Base-by-base conservation (phyloP, 1,139 yeast species). In the Sugiyamaella novakii region DNA sequence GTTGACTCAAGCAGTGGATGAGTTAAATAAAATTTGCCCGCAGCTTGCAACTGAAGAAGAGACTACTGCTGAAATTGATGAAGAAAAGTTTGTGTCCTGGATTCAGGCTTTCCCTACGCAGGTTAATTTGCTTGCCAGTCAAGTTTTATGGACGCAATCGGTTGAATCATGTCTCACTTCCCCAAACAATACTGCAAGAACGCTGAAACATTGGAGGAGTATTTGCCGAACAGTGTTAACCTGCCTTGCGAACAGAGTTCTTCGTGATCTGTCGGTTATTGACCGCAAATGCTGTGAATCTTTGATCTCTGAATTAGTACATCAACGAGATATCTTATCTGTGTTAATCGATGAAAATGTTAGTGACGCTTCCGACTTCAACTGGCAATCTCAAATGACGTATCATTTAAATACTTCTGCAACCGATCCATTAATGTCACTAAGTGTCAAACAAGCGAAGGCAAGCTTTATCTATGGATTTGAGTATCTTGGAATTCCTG, bases 401-500 rank as follows among this genome's bases (percentile, higher is more conserved):
- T 84, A 75, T 56, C 75, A 77, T 55, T 70, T 69, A 40, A 66
- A 72, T 31, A 51, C 53, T 0, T 22, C 43, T 1, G 76, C 76
- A 6, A 50, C 50, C 3, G 19, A 39, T 3, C 57, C 59, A 3
- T 21, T 50, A 1, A 54, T 63, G 1, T 59, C 74, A n/a, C 62
- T 88, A 7, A 59, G 47, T 0, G 75, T 88, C 1, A 65, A 61
- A 10, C 91, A 84, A 50, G 79, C 83, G 1, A 72, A 76, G 19
- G 74, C 80, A 6, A 54, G 59, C 0, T 78, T 84, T 50, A 51
- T 39, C 0, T 92, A 91, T 61, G 96, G 96, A 0, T 87, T 81
- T 64, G 96, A 89, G 59, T 92, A 88, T 59, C 72, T 84, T 10
- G 98, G 98, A 0, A 72, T 80, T 1, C 82, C 85, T 2, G 88